Evolutionary conservation across 2,329 filamentous ascomycete species (phyloP).

Genomic region (Plectosphaerella plurivora): DNA sequence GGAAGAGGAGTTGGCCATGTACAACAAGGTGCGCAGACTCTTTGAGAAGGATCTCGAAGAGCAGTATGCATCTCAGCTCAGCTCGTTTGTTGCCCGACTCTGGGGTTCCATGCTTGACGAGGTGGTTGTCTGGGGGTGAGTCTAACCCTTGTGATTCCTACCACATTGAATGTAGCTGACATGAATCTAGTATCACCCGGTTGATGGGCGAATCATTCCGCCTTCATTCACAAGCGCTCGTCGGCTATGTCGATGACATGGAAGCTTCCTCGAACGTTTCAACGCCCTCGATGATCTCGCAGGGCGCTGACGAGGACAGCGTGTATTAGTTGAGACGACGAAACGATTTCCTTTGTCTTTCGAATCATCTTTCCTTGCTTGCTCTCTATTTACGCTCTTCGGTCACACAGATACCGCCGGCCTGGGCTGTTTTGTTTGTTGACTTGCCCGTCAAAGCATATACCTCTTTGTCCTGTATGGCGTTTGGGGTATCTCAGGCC

Average conservation of each 20-base stretch:
- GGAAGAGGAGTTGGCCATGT: constrained; percentile 82
- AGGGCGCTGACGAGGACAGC: constrained; percentile 67
- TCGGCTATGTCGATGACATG: constrained; percentile 87
- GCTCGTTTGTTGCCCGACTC: constrained; percentile 88
- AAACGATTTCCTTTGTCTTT: constrained; percentile 46
- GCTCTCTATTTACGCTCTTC: constrained; percentile 11
- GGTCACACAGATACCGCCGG: constrained; percentile 14
- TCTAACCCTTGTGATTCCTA: constrained; percentile 20
- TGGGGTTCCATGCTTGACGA: constrained; percentile 99
- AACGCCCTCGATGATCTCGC: constrained; percentile 68
- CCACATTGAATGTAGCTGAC: constrained; percentile 10
- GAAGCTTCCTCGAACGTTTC: constrained; percentile 66
- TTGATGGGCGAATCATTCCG: constrained; percentile 98
- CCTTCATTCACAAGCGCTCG: constrained; percentile 88
- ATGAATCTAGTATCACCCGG: constrained; percentile 69
- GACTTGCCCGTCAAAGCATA: constrained; percentile 24
- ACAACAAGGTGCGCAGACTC: constrained; percentile 84
- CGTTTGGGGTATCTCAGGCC: background rate
- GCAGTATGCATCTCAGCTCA: constrained; percentile 75
- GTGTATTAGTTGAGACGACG: constrained; percentile 58
- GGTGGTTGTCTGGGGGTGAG: constrained; percentile 98
- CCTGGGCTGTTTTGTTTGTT: constrained; percentile 28
- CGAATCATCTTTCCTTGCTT: constrained; percentile 3
- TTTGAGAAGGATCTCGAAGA: constrained; percentile 90
- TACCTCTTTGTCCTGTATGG: constrained; percentile 32